These are phyloP conservation scores for Hypomyces perniciosus DNA, from an alignment of 2,329 filamentous ascomycete species.

Conservation along the genomic window DNA sequence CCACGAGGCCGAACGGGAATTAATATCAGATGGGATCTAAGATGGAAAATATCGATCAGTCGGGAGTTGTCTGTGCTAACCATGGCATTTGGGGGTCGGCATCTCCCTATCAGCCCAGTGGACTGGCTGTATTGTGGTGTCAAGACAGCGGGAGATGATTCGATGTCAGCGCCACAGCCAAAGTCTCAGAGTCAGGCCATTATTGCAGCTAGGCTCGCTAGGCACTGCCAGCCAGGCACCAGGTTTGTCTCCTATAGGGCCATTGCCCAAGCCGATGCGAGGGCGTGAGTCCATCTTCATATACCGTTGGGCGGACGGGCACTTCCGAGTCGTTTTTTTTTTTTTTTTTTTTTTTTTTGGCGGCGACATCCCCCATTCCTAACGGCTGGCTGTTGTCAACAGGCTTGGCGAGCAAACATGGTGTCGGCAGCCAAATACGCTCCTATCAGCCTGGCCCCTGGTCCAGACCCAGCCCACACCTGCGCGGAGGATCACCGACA, in stretches of 20 bases:
- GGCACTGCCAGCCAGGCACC: slow-evolving; percentile 11
- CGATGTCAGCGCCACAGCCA: slow-evolving; percentile 18
- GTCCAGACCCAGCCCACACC: slow-evolving; percentile 9
- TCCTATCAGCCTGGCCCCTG: slow-evolving; percentile 18
- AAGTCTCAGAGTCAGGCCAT: slow-evolving; percentile 18
- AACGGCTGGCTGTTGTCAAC: slow-evolving; percentile 40
- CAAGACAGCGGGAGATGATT: slow-evolving; percentile 14
- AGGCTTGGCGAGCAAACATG: slow-evolving; percentile 41
- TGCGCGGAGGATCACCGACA: not conserved
- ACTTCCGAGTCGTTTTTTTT: slow-evolving; percentile 49
- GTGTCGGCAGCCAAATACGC: slow-evolving; percentile 31
- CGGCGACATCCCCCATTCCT: slow-evolving; percentile 44
- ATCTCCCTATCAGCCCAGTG: slow-evolving; percentile 10
- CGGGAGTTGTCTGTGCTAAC: not conserved
- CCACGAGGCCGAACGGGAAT: not conserved
- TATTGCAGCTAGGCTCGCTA: slow-evolving; percentile 1
- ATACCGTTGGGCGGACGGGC: slow-evolving; percentile 53
- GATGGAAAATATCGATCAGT: not conserved
- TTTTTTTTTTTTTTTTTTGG: slow-evolving; percentile 56
- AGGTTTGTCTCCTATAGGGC: slow-evolving; percentile 38
- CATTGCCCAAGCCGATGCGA: slow-evolving; percentile 49
- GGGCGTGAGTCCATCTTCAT: slow-evolving; percentile 53
- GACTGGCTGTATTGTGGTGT: not conserved
- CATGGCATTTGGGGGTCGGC: slow-evolving; percentile 17
- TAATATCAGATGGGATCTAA: not conserved